These are phyloP conservation scores for Blumeria graminis DNA, from an alignment of 2,329 filamentous ascomycete genomes.

Conservation along the genomic window DNA sequence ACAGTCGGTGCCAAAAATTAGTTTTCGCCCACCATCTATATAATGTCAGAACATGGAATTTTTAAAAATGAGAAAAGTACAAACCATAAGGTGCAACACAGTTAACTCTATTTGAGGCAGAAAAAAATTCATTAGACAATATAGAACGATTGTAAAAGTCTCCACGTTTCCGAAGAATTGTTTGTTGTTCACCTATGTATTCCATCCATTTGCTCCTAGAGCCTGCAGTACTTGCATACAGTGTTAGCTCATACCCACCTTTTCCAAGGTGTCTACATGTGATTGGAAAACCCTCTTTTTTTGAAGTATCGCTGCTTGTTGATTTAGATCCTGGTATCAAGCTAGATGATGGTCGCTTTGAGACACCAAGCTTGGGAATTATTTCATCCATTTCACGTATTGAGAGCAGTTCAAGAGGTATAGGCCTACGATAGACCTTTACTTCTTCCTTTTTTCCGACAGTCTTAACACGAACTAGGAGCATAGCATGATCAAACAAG, in stretches of 20 bases:
- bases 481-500: slow-evolving; percentile 84
- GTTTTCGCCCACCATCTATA: slow-evolving; percentile 73
- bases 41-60: slow-evolving; percentile 8
- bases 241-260: slow-evolving; percentile 75
- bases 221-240: slow-evolving; percentile 67
- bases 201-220: slow-evolving; percentile 94
- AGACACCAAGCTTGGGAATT: slow-evolving; percentile 52
- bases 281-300: slow-evolving; percentile 68
- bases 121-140: slow-evolving; percentile 35
- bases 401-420: slow-evolving; percentile 74
- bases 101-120: slow-evolving; percentile 59
- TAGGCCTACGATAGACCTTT: slow-evolving; percentile 82
- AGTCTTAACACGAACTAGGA: slow-evolving; percentile 75
- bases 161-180: slow-evolving; percentile 62
- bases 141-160: slow-evolving; percentile 64
- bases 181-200: slow-evolving; percentile 76
- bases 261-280: slow-evolving; percentile 93
- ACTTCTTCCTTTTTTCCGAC: slow-evolving; percentile 86
- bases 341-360: slow-evolving; percentile 74
- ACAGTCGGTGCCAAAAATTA: slow-evolving; percentile 83
- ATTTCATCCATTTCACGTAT: slow-evolving; percentile 97
- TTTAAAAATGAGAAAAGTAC: slow-evolving; percentile 12
- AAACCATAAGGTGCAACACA: slow-evolving; percentile 78
- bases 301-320: slow-evolving; percentile 27
- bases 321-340: slow-evolving; percentile 39